phyloP scores from a whole-genome alignment of 352 stramenopile species.

The Globisporangium cylindrosporum region DNA sequence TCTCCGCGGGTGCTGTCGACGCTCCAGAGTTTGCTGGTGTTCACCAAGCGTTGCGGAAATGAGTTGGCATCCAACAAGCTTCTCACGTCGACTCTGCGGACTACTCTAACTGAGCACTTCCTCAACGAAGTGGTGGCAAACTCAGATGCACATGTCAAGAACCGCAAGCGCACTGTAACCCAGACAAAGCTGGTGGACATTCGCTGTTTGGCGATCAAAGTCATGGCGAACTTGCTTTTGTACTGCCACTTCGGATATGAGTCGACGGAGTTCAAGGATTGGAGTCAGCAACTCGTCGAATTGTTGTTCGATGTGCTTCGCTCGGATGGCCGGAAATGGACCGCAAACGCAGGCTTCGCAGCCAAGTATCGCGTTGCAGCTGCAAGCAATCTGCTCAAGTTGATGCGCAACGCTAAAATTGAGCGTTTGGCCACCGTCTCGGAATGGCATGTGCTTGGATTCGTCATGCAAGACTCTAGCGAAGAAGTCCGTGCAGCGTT shows the following conservation, averaged over 20 bases:
- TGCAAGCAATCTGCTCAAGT: conserved; percentile 55
- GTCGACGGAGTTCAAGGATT: conserved; percentile 13
- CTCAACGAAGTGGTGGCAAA: conserved; percentile 17
- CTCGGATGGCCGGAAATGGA: conserved; percentile 52
- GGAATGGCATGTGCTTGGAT: conserved; percentile 80
- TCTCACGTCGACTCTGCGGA: conserved; percentile 41
- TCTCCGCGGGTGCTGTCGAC: conserved; percentile 25
- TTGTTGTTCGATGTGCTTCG: conserved; percentile 63
- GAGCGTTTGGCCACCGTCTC: conserved; percentile 48
- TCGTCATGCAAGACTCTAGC: conserved; percentile 69
- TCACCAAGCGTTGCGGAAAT: conserved; percentile 51
- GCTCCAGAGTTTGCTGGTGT: conserved; percentile 61
- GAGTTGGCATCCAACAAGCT: conserved; percentile 22
- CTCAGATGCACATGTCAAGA: background rate
- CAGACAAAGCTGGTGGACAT: conserved; percentile 37
- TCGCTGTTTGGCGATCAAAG: conserved; percentile 57
- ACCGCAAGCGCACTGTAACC: conserved; percentile 22
- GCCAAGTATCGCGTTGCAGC: conserved; percentile 49
- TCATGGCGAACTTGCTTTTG: conserved; percentile 58
- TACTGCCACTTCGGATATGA: conserved; percentile 27
- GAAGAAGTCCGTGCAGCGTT: conserved; percentile 71
- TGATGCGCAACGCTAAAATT: conserved; percentile 52
- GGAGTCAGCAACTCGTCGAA: conserved; percentile 39
- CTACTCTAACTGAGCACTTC: conserved; percentile 43
- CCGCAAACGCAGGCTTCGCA: conserved; percentile 31